Evolutionary conservation across 495 filamentous ascomycete genomes (phyloP).

Genomic region (Daldinia childiae): DNA sequence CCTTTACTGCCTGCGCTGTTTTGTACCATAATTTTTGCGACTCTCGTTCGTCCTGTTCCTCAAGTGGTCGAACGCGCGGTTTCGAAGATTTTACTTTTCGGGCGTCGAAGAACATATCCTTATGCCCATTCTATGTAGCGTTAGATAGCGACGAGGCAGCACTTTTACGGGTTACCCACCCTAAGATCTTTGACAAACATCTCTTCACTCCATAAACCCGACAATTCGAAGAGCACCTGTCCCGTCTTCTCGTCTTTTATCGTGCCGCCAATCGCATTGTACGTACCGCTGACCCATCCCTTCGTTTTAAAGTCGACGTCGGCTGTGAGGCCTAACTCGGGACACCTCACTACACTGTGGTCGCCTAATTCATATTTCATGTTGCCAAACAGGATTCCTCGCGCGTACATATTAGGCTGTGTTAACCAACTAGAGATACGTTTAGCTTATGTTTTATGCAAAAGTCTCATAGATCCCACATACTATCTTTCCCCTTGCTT

Average conservation of each 20-base stretch:
- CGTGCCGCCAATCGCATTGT: conserved; percentile 92
- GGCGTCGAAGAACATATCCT: conserved; percentile 90
- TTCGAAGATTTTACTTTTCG: conserved; percentile 76
- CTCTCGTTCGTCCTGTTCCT: conserved; percentile 90
- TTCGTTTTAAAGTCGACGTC: conserved; percentile 99
- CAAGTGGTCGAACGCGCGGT: conserved; percentile 77
- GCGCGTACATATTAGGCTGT: conserved; percentile 99
- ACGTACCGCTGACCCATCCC: conserved; percentile 94
- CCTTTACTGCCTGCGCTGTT: conserved; percentile 81
- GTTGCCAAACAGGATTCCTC: conserved; percentile 96
- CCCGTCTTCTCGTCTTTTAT: conserved; percentile 92
- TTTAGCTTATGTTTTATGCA: conserved; percentile 2
- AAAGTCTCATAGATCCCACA: conserved; percentile 46
- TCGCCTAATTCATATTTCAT: conserved; percentile 99
- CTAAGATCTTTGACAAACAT: conserved; percentile 87
- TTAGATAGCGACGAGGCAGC: conserved; percentile 1
- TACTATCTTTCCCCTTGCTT: conserved; percentile 87
- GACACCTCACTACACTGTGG: conserved; percentile 92
- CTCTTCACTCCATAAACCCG: conserved; percentile 91
- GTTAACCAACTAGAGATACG: conserved; percentile 63
- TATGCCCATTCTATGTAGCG: conserved; percentile 76
- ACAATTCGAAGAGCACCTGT: conserved; percentile 87
- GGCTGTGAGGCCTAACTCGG: conserved; percentile 83
- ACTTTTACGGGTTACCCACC: conserved; percentile 58
- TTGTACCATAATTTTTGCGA: conserved; percentile 87